phyloP scores from a whole-genome alignment of 192 early-diverging fungal species.

The Coemansia sp. region DNA sequence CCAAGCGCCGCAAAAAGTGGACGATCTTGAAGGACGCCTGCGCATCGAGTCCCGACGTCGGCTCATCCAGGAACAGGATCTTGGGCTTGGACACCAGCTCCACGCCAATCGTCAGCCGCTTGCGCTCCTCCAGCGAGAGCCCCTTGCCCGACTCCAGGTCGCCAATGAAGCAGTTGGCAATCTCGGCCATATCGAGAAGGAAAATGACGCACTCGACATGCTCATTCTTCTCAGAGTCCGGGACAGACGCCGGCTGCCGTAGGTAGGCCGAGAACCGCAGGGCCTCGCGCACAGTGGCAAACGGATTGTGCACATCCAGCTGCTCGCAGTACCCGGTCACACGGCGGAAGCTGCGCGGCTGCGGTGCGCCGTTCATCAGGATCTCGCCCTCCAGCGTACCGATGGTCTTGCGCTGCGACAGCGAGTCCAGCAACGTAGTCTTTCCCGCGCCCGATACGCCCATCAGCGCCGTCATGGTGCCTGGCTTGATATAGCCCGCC shows the following conservation, averaged over 20 bases:
- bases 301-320: slow-evolving; percentile 63
- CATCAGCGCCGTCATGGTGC: slow-evolving; percentile 76
- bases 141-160: slow-evolving; percentile 56
- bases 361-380: slow-evolving; percentile 54
- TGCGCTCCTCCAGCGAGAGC: slow-evolving; percentile 74
- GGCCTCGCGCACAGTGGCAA: slow-evolving; percentile 58
- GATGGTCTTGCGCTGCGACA: slow-evolving; percentile 67
- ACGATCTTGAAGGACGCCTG: slow-evolving; percentile 64
- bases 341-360: slow-evolving; percentile 52
- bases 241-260: slow-evolving; percentile 56
- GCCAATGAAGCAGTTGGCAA: slow-evolving; percentile 63
- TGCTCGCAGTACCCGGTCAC: slow-evolving; percentile 73
- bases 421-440: slow-evolving; percentile 66
- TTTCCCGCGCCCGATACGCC: slow-evolving; percentile 54
- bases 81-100: slow-evolving; percentile 67
- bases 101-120: slow-evolving; percentile 70
- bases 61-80: slow-evolving; percentile 74
- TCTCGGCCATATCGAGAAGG: slow-evolving; percentile 61
- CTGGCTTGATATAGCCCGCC: slow-evolving; percentile 60
- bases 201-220: slow-evolving; percentile 66
- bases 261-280: slow-evolving; percentile 55
- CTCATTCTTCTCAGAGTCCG: slow-evolving; percentile 53
- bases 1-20: slow-evolving; percentile 58
- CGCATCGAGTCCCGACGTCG: slow-evolving; percentile 69
- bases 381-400: slow-evolving; percentile 54